Conservation (phyloP, 2,329 filamentous ascomycete species). For the Alternaria rosae region DNA sequence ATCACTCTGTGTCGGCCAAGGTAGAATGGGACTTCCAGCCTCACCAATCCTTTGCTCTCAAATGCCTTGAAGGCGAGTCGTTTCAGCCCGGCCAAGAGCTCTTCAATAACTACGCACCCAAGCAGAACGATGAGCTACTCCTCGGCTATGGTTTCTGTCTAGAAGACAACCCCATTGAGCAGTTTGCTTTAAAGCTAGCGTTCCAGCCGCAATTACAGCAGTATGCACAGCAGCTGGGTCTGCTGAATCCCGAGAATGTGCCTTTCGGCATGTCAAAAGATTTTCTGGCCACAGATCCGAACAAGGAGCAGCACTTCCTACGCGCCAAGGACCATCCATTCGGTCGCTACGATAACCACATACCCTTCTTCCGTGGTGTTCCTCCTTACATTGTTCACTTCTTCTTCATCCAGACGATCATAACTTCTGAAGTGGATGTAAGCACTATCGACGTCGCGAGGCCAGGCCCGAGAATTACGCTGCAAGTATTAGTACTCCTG, state of each 20-base stretch:
- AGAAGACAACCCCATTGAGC: slow-evolving; percentile 56
- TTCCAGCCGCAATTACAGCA: slow-evolving; percentile 47
- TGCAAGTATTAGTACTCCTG: slow-evolving; percentile 32
- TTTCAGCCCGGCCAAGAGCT: slow-evolving; percentile 53
- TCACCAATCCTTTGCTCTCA: slow-evolving; percentile 49
- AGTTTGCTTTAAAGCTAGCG: slow-evolving; percentile 53
- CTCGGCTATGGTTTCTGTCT: slow-evolving; percentile 63
- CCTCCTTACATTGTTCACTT: slow-evolving; percentile 45
- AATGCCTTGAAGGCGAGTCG: slow-evolving; percentile 44
- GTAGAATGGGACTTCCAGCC: slow-evolving; percentile 56
- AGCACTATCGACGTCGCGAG: slow-evolving; percentile 14
- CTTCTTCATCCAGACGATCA: slow-evolving; percentile 38
- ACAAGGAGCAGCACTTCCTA: slow-evolving; percentile 45
- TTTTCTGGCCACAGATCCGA: slow-evolving; percentile 28
- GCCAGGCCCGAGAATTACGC: slow-evolving; percentile 28
- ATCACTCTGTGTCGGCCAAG: slow-evolving; percentile 56
- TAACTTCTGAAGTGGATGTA: slow-evolving; percentile 27
- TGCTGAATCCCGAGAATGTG: slow-evolving; percentile 27
- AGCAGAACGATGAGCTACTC: slow-evolving; percentile 61
- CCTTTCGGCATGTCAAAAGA: slow-evolving; percentile 37
- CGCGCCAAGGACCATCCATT: slow-evolving; percentile 41
- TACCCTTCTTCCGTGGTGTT: slow-evolving; percentile 44
- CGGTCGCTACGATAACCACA: slow-evolving; percentile 40
- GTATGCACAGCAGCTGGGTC: slow-evolving; percentile 24
- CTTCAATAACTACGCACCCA: slow-evolving; percentile 63